Percentiles rank a stretch among this genome's conserved stretches.
Conservation (phyloP, 2,329 filamentous ascomycete genomes). For the Exophiala calicioides region DNA sequence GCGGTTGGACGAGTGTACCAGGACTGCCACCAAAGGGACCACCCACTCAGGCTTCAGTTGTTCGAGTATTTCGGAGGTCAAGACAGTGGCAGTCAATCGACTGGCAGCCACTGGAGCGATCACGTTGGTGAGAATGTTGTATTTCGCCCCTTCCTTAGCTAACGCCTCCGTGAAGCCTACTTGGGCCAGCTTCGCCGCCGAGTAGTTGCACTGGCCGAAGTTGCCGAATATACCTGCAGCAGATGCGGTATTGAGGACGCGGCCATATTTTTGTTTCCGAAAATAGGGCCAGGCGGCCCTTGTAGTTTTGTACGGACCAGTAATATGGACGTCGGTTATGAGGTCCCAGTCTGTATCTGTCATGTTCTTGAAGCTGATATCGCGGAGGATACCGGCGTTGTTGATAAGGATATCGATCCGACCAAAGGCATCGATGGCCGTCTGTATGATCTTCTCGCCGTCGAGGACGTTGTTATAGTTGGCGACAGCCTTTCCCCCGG, state of each 20-base stretch:
- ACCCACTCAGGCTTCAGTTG: constrained; percentile 91
- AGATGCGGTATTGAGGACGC: constrained; percentile 96
- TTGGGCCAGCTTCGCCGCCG: constrained; percentile 90
- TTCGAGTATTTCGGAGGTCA: constrained; percentile 89
- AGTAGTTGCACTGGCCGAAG: constrained; percentile 97
- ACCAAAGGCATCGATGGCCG: constrained; percentile 52
- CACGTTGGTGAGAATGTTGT: constrained; percentile 94
- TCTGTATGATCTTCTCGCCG: constrained; percentile 87
- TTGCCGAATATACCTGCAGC: constrained; percentile 92
- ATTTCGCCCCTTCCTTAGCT: constrained; percentile 95
- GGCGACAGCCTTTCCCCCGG: constrained; percentile 91
- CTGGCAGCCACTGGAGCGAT: constrained; percentile 94
- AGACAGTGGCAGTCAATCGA: constrained; percentile 91
- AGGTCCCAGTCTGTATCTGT: constrained; percentile 96
- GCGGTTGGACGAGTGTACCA: constrained; percentile 82
- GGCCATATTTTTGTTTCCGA: constrained; percentile 97
- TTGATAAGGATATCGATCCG: constrained; percentile 95
- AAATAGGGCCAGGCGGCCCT: constrained; percentile 96
- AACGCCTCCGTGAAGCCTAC: constrained; percentile 98
- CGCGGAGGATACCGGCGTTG: constrained; percentile 93
- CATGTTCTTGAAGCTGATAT: constrained; percentile 98
- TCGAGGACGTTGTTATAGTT: constrained; percentile 87
- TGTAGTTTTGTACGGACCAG: constrained; percentile 92
- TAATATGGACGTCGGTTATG: constrained; percentile 88
- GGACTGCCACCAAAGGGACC: constrained; percentile 83